A percentile compares a stretch with the other conserved stretches of the same genome.
phyloP scores from a whole-genome alignment of 1,139 yeast species.

The Hyphopichia wangnamkhiaoensis region DNA sequence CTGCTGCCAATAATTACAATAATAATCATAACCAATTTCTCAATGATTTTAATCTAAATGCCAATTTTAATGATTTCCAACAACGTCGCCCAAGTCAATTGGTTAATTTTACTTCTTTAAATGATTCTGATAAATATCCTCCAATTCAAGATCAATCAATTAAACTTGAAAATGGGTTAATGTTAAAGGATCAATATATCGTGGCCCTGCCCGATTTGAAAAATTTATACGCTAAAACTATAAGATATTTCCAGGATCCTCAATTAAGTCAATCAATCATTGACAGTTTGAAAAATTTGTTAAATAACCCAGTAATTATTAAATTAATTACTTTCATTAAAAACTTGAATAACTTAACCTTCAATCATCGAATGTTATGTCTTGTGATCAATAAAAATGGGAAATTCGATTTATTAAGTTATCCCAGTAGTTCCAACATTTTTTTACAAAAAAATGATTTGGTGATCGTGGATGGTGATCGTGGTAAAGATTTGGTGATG shows the following conservation, averaged over 20 bases:
- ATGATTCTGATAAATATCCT: neutral
- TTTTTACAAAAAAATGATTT: slow-evolving; percentile 48
- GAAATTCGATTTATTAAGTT: slow-evolving; percentile 51
- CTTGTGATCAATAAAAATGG: slow-evolving; percentile 60
- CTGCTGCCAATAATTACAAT: slow-evolving; percentile 25
- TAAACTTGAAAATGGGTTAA: slow-evolving; percentile 57
- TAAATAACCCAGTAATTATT: slow-evolving; percentile 29
- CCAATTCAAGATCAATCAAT: slow-evolving; percentile 10
- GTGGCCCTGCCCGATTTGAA: slow-evolving; percentile 55
- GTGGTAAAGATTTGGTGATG: slow-evolving; percentile 55
- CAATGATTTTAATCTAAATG: too few species aligned
- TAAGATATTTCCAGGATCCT: slow-evolving; percentile 49
- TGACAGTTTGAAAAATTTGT: slow-evolving; percentile 35
- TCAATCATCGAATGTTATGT: slow-evolving; percentile 43
- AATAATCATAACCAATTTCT: slow-evolving; percentile 6
- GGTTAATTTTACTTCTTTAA: neutral
- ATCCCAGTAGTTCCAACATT: slow-evolving; percentile 50
- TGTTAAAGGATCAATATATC: slow-evolving; percentile 52
- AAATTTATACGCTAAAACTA: slow-evolving; percentile 41
- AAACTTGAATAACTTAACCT: slow-evolving; percentile 44
- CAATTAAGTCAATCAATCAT: slow-evolving; percentile 34
- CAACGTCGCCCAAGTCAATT: slow-evolving; percentile 6
- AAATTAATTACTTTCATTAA: slow-evolving; percentile 43
- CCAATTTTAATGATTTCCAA: slow-evolving; percentile 4
- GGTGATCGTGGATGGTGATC: slow-evolving; percentile 52